Conservation (phyloP, 2,329 filamentous ascomycete species). For the Aureobasidium sp. region DNA sequence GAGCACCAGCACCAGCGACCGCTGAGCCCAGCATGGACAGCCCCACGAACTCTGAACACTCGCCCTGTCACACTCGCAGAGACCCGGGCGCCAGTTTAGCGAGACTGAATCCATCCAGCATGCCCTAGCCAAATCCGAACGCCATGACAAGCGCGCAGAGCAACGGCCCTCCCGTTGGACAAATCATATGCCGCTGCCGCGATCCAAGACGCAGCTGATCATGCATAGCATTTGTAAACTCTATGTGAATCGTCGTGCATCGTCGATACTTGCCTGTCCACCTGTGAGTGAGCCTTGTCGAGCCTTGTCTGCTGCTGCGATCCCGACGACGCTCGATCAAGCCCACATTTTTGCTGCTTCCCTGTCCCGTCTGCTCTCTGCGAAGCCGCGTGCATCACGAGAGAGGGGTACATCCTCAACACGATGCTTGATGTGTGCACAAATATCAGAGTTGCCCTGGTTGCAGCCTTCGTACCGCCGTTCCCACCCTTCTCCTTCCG, state of each 20-base stretch:
- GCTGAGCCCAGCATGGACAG: background rate
- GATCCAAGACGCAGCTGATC: background rate
- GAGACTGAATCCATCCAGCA: constrained; percentile 5
- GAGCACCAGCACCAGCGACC: background rate
- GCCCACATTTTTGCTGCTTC: background rate
- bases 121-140: constrained; percentile 8
- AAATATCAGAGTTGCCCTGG: constrained; percentile 9
- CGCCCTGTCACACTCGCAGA: constrained; percentile 8
- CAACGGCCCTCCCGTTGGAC: constrained; percentile 13
- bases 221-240: constrained; percentile 11
- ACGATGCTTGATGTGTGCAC: background rate
- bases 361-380: background rate
- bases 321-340: background rate
- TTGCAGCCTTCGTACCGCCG: constrained; percentile 1
- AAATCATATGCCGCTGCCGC: constrained; percentile 13
- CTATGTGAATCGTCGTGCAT: background rate
- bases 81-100: constrained; percentile 1
- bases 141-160: constrained; percentile 12
- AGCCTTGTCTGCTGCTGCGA: constrained; percentile 9
- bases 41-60: constrained; percentile 13
- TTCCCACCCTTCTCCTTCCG: background rate
- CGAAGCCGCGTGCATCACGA: background rate
- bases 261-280: background rate
- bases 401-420: background rate
- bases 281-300: background rate